A percentile compares a stretch with the other conserved stretches of the same genome.
Conservation (phyloP, 129 eudicot genomes). For the Rutidosis leptorrhynchoides region DNA sequence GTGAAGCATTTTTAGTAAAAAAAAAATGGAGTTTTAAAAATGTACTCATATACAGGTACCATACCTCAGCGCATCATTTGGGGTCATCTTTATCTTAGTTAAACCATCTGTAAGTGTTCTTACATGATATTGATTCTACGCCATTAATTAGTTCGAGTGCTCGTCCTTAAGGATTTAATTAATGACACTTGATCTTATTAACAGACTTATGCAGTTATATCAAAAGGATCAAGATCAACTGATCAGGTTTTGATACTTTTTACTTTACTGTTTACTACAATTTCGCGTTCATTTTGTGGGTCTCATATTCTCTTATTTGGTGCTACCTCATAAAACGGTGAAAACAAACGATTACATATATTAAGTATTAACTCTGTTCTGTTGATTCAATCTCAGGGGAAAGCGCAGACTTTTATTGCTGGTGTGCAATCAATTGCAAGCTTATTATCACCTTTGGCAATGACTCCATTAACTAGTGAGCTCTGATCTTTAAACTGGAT, state of each 20-base stretch:
- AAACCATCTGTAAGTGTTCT: constrained; percentile 72
- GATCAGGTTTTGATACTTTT: constrained; percentile 59
- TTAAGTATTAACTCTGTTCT: neutral
- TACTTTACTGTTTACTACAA: neutral
- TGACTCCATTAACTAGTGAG: constrained; percentile 96
- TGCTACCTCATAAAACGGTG: constrained; percentile 2
- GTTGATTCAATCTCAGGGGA: constrained; percentile 52
- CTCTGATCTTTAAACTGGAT: constrained; percentile 2
- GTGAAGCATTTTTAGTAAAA: too few species aligned
- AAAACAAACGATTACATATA: neutral
- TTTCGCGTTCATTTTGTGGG: constrained; percentile 4
- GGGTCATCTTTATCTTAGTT: constrained; percentile 77
- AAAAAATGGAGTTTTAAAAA: too few species aligned
- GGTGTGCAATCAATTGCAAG: constrained; percentile 88
- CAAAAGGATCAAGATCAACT: constrained; percentile 70
- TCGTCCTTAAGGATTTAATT: neutral
- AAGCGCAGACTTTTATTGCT: constrained; percentile 91
- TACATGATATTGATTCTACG: neutral
- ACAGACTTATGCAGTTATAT: constrained; percentile 92
- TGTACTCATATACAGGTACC: constrained; percentile 58
- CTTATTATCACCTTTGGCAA: constrained; percentile 83
- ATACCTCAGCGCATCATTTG: constrained; percentile 83
- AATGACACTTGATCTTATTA: constrained; percentile 10
- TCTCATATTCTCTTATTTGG: neutral
- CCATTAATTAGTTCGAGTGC: neutral